Base-by-base conservation (phyloP, 192 early-diverging fungal species). In the Backusella morwellensis region DNA sequence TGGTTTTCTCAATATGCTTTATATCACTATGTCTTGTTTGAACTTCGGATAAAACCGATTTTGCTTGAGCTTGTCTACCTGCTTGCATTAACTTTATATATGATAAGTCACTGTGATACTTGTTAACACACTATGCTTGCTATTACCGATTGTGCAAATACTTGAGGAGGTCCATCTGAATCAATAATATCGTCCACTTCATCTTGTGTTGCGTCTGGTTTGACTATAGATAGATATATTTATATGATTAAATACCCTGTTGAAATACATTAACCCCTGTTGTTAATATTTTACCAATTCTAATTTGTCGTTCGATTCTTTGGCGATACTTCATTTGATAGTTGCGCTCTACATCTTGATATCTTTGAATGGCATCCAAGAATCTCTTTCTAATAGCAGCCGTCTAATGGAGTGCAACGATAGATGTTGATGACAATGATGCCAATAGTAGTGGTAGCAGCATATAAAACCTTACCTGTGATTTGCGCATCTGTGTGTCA, bases 11-110 rank as follows among this genome's bases (percentile, higher is more conserved):
- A 78, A 96, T 95, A 79, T 90, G 86, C 72, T 94, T 85, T 50
- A 96, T 93, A 77, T 96, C 94, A 68, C 89, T 82, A 75, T 96
- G 94, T 70, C 93, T 84, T 77, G 90, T 84, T 83, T 95, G 93
- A 34, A 96, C 94, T 83, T 95, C 94, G 21, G 86, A 74, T 35
- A 96, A 83, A 26, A 93, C 95, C 35, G 87, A 85, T 47, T 86
- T 85, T 17, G 94, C 93, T 77, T 95, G 92, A 21, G 86, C 86
- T 32, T 88, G 88, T 52, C 94, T 91, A 26, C 90, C 88, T 36
- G 86, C 84, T 78, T 91, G 86, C 78, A 94, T 86, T 68, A 96
- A 88, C 90, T 92, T 73, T 74, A 38, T 63, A 63, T 56, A 15
- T 56, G n/a, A 26, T 38, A n/a, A 29, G 35, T 67, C n/a, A 19